Percentiles rank a stretch among this genome's conserved stretches.
Evolutionary conservation across 2,329 filamentous ascomycete genomes (phyloP).

Genomic region (Passalora sequoiae): DNA sequence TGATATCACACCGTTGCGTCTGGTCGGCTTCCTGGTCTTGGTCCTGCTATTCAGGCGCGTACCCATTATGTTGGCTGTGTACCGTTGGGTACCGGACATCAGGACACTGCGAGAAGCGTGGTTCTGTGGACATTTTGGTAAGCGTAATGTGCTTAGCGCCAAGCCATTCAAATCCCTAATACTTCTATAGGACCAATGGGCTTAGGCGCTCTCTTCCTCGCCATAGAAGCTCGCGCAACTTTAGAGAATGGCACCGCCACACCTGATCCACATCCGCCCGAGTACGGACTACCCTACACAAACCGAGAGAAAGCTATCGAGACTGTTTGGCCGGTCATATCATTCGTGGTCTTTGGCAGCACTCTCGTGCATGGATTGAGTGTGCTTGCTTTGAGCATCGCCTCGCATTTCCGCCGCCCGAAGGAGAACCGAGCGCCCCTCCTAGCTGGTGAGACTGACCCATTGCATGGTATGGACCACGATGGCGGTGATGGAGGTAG

Average conservation of each 20-base stretch:
- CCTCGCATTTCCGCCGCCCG: slow-evolving; percentile 43
- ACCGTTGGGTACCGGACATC: slow-evolving; percentile 47
- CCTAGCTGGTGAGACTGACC: slow-evolving; percentile 48
- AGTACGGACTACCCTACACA: slow-evolving; percentile 30
- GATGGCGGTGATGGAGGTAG: slow-evolving; percentile 37
- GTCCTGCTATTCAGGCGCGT: slow-evolving; percentile 50
- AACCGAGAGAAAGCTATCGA: slow-evolving; percentile 39
- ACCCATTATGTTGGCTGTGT: slow-evolving; percentile 46
- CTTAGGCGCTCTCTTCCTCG: slow-evolving; percentile 52
- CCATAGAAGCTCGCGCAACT: slow-evolving; percentile 51
- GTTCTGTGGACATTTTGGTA: slow-evolving; percentile 52
- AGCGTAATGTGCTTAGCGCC: neutral
- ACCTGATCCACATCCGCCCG: slow-evolving; percentile 43
- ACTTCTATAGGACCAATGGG: slow-evolving; percentile 46
- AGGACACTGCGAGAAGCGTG: slow-evolving; percentile 49
- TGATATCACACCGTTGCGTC: slow-evolving; percentile 35
- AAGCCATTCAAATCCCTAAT: neutral
- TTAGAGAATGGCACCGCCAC: slow-evolving; percentile 47
- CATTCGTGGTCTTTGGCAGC: slow-evolving; percentile 51
- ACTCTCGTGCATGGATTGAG: slow-evolving; percentile 52
- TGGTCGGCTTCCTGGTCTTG: slow-evolving; percentile 46
- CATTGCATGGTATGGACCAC: slow-evolving; percentile 48
- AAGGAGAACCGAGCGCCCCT: slow-evolving; percentile 47
- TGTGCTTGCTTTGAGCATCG: slow-evolving; percentile 47
- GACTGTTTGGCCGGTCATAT: slow-evolving; percentile 52